These are phyloP conservation scores for Salix brachista DNA, from an alignment of 345 rosid species.

Conservation along the genomic window DNA sequence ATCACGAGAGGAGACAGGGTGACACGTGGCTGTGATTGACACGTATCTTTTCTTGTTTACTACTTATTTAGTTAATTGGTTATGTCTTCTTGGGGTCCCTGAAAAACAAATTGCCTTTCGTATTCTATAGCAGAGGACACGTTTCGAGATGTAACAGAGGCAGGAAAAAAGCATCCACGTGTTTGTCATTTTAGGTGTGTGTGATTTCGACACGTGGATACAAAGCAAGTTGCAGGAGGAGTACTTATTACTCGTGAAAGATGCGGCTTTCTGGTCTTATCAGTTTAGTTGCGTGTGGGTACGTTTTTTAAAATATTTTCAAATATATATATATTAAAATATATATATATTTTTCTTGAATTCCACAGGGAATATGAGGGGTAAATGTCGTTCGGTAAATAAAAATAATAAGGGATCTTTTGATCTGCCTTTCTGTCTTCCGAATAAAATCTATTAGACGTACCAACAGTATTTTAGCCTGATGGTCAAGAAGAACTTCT, in stretches of 20 bases:
- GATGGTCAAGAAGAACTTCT: too few species aligned
- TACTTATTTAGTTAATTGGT: background rate
- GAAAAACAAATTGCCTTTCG: constrained; percentile 23
- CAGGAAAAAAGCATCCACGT: constrained; percentile 23
- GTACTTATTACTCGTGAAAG: background rate
- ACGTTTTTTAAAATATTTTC: too few species aligned
- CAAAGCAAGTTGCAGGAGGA: background rate
- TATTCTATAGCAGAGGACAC: constrained; percentile 18
- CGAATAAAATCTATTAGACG: background rate
- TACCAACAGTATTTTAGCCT: too few species aligned
- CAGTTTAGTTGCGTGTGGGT: too few species aligned
- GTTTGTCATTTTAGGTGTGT: background rate
- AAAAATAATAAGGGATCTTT: background rate
- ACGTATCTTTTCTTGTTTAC: background rate
- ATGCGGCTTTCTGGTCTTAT: constrained; percentile 10
- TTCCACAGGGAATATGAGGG: background rate
- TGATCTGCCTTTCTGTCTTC: background rate
- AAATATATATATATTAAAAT: too few species aligned
- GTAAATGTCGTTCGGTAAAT: too few species aligned
- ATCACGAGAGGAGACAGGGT: constrained; percentile 30
- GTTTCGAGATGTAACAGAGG: constrained; percentile 17
- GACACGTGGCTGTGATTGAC: constrained; percentile 66
- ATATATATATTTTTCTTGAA: too few species aligned
- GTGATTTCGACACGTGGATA: constrained; percentile 31
- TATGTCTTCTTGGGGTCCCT: constrained; percentile 6